Base-by-base conservation (phyloP, 2,329 filamentous ascomycete species). In the Chaetomiaceae sp. region DNA sequence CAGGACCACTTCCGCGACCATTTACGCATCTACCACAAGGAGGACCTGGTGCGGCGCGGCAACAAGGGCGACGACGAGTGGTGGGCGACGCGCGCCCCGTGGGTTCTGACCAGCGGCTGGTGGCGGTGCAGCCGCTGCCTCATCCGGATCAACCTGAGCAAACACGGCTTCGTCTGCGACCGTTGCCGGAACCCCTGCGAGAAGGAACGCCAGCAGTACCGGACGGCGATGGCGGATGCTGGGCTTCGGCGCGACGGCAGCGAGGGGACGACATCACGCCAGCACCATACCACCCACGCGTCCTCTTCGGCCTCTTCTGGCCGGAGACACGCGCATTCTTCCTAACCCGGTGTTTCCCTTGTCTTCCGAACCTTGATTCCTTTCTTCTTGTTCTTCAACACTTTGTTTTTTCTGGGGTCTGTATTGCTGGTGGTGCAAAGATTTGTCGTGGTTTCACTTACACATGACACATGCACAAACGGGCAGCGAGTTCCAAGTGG, bases 1-100 rank as follows among this genome's bases (percentile, higher is more conserved):
- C 73, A 75, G 29, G 80, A 83, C 57, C 80, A 83, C 66, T 80
- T 74, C 63, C 72, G 80, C 34, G 79, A 81, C 53, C 80, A 83
- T 63, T 72, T 80, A 34, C 74, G 80, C 29, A 74, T 78, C 42
- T 79, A 71, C 57, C 80, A 83, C 69, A 70, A 71, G 51, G 80
- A 83, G 61, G 78, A 81, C 55, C 72, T 80, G 31, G 68, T 71
- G 59, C 76, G 76, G 68, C 74, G 76, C 17, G 72, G 74, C 25
- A 65, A 47, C 55, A 49, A 58, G 58, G 43, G 48, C 38, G 55
- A 66, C 56, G 15, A 12, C 2, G 36, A 45, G 15, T 65, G 61
- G 58, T 65, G 63, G 63, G 12, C 11, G 9, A 22, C 20, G 1
- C 54, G 62, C 12, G 36, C 56, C 2, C 19, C 31, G 3, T n/a